Evolutionary conservation across 306 rosid species (phyloP).

Genomic region (Prunus fruticosa): DNA sequence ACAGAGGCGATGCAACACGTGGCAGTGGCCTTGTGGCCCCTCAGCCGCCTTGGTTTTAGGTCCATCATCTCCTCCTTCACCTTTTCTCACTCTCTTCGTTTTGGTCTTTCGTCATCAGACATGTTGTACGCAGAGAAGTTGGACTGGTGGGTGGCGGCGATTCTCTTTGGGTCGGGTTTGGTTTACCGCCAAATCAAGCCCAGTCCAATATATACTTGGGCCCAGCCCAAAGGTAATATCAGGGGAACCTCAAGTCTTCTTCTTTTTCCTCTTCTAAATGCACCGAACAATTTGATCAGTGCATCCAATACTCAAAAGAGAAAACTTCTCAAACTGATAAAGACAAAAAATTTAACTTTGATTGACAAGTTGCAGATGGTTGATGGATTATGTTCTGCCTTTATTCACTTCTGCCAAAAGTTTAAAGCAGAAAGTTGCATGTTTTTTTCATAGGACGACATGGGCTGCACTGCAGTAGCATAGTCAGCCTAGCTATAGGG

Average conservation of each 20-base stretch:
- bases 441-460: too few relatives aligned
- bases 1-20: conserved; percentile 78
- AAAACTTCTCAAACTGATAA: neutral
- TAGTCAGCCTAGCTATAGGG: too few relatives aligned
- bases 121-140: neutral
- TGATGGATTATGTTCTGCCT: too few relatives aligned
- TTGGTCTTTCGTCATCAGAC: neutral
- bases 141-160: too few relatives aligned
- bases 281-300: neutral
- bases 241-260: too few relatives aligned
- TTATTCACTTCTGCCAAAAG: too few relatives aligned
- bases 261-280: too few relatives aligned
- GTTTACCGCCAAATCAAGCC: neutral
- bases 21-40: conserved; percentile 66
- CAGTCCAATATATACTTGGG: neutral
- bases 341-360: neutral
- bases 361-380: too few relatives aligned
- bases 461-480: too few relatives aligned
- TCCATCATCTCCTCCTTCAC: conserved; percentile 23
- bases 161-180: neutral
- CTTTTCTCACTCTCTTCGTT: neutral
- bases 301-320: neutral
- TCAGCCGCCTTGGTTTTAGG: conserved; percentile 51
- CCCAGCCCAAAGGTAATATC: neutral
- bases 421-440: neutral